phyloP scores from a whole-genome alignment of 768 basidiomycete genomes.

The Arthromyces matolae region DNA sequence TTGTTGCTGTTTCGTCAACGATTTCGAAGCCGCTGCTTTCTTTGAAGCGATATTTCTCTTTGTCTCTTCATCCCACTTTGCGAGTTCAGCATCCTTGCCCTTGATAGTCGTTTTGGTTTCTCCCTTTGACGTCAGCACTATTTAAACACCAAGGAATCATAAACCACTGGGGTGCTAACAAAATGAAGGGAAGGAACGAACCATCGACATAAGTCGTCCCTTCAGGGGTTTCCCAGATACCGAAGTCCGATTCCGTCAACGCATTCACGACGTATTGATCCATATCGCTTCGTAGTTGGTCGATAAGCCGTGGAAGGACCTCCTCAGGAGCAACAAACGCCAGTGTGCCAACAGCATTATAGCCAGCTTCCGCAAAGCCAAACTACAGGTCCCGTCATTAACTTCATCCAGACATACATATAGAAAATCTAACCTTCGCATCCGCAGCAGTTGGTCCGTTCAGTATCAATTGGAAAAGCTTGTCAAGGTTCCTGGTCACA shows the following conservation, averaged over 20 bases:
- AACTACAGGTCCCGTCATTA: conserved; percentile 23
- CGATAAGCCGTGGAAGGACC: conserved; percentile 67
- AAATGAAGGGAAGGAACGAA: conserved; percentile 21
- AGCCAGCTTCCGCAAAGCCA: conserved; percentile 65
- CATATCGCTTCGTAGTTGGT: conserved; percentile 66
- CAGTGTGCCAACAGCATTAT: conserved; percentile 70
- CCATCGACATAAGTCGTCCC: conserved; percentile 83
- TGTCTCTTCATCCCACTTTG: conserved; percentile 95
- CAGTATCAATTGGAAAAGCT: conserved; percentile 46
- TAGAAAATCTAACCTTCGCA: conserved; percentile 37
- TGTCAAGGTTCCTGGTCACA: conserved; percentile 46
- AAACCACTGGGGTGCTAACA: not conserved
- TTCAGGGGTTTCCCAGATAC: conserved; percentile 82
- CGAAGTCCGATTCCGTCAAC: conserved; percentile 70
- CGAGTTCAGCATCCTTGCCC: conserved; percentile 85
- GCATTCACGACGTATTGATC: conserved; percentile 51
- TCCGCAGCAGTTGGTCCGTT: conserved; percentile 42
- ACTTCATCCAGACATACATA: not conserved
- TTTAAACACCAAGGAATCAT: not conserved
- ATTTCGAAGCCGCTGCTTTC: conserved; percentile 49
- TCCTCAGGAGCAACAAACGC: conserved; percentile 72
- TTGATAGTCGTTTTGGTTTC: conserved; percentile 50
- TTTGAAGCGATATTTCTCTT: conserved; percentile 81
- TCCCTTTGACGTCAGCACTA: conserved; percentile 66
- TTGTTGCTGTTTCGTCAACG: conserved; percentile 81